phyloP scores from a whole-genome alignment of 768 basidiomycete species.

The Naganishia kalamii region DNA sequence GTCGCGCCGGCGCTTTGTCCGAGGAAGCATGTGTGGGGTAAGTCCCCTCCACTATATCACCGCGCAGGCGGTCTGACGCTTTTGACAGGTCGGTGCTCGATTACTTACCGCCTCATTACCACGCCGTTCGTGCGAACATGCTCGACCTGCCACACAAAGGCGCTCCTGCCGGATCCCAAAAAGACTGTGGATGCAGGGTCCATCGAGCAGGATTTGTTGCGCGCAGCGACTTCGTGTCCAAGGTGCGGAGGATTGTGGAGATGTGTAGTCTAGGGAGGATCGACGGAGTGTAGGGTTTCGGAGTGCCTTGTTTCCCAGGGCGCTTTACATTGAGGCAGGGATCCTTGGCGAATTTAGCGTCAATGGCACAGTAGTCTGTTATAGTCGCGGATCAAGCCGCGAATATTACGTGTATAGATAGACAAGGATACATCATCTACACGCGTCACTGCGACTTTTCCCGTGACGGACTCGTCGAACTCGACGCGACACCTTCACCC shows the following conservation, averaged over 20 bases:
- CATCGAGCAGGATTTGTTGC: slow-evolving; percentile 3
- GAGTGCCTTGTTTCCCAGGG: too few relatives aligned
- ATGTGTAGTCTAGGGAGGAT: neutral
- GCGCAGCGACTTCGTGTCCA: neutral
- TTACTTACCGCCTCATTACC: neutral
- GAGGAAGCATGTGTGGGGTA: slow-evolving; percentile 12
- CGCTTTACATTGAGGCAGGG: too few relatives aligned
- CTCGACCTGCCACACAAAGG: slow-evolving; percentile 4
- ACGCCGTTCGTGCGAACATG: slow-evolving; percentile 7
- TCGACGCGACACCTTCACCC: neutral
- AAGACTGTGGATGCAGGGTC: neutral
- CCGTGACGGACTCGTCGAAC: neutral
- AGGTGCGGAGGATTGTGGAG: slow-evolving; percentile 10
- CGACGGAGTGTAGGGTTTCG: too few relatives aligned
- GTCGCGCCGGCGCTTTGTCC: neutral
- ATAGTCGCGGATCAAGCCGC: too few relatives aligned
- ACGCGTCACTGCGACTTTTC: too few relatives aligned
- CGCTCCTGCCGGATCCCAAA: neutral
- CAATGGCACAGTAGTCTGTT: too few relatives aligned
- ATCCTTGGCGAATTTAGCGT: too few relatives aligned
- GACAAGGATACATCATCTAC: too few relatives aligned
- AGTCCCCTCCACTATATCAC: too few relatives aligned
- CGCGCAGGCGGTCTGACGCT: neutral
- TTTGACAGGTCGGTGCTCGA: neutral
- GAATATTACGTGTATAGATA: too few relatives aligned